phyloP scores from a whole-genome alignment of 2,329 filamentous ascomycete genomes.

The Aphanocladium album region DNA sequence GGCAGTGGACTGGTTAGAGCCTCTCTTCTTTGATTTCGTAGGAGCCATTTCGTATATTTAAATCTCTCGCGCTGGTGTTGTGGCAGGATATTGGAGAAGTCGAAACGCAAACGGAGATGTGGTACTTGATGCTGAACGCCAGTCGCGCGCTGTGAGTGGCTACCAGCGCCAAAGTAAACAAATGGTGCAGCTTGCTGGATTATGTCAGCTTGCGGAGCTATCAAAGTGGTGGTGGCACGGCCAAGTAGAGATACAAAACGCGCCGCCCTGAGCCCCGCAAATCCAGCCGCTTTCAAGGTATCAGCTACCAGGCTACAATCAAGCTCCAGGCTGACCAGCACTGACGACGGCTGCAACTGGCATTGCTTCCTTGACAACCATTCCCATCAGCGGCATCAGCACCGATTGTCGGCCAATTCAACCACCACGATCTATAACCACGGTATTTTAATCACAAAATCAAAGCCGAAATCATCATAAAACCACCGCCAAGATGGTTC shows the following conservation, averaged over 20 bases:
- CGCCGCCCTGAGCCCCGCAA: background rate
- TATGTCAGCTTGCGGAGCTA: slow-evolving; percentile 13
- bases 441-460: background rate
- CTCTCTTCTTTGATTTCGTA: slow-evolving; percentile 12
- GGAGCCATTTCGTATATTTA: slow-evolving; percentile 8
- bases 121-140: background rate
- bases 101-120: background rate
- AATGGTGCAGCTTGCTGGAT: slow-evolving; percentile 14
- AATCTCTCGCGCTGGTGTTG: background rate
- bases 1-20: slow-evolving; percentile 6
- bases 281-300: background rate
- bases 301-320: background rate
- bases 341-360: slow-evolving; percentile 14
- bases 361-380: slow-evolving; percentile 9
- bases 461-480: slow-evolving; percentile 13
- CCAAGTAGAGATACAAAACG: slow-evolving; percentile 3
- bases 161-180: slow-evolving; percentile 17
- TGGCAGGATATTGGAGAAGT: background rate
- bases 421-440: background rate
- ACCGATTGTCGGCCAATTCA: slow-evolving; percentile 3
- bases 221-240: slow-evolving; percentile 4
- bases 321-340: slow-evolving; percentile 15
- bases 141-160: slow-evolving; percentile 12
- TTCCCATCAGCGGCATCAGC: slow-evolving; percentile 2
- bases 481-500: slow-evolving; percentile 71